phyloP scores from a whole-genome alignment of 805 yeast species.

The Wickerhamomyces kurtzmanii region DNA sequence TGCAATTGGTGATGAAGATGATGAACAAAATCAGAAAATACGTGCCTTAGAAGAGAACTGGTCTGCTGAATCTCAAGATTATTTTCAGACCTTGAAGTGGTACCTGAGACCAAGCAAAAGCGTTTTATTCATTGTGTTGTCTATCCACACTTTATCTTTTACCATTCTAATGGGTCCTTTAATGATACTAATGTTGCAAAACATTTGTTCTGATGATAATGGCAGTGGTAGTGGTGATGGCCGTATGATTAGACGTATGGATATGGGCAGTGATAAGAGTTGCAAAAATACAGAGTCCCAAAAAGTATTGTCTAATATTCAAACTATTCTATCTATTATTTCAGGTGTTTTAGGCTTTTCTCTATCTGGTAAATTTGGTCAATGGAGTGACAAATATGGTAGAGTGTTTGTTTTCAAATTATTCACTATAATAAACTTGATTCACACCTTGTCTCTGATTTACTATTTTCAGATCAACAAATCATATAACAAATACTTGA shows the following conservation, averaged over 20 bases:
- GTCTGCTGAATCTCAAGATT: conserved; percentile 4
- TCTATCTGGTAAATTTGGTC: conserved; percentile 14
- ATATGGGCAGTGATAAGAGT: conserved; percentile 5
- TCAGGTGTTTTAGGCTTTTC: conserved; percentile 12
- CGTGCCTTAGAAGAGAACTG: conserved; percentile 4
- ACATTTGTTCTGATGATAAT: conserved; percentile 3
- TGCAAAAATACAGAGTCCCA: conserved; percentile 6
- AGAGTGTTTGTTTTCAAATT: conserved; percentile 12
- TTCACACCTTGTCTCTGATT: conserved; percentile 6
- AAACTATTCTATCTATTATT: conserved; percentile 7
- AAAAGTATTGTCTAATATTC: conserved; percentile 8
- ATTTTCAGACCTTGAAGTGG: conserved; percentile 2
- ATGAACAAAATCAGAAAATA: not conserved
- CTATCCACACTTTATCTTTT: conserved; percentile 8
- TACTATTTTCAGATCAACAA: conserved; percentile 5
- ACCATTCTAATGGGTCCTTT: conserved; percentile 11
- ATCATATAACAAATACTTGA: conserved; percentile 3
- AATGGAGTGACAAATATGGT: conserved; percentile 13
- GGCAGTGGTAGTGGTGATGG: not conserved
- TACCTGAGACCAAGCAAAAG: conserved; percentile 8
- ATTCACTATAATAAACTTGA: conserved; percentile 7
- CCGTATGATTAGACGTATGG: conserved; percentile 4
- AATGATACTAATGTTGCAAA: conserved; percentile 8
- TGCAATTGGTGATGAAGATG: not conserved
- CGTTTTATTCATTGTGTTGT: conserved; percentile 5